Evolutionary conservation across 1,284 basidiomycete species (phyloP).

Genomic region (Mycosarcoma maydis): DNA sequence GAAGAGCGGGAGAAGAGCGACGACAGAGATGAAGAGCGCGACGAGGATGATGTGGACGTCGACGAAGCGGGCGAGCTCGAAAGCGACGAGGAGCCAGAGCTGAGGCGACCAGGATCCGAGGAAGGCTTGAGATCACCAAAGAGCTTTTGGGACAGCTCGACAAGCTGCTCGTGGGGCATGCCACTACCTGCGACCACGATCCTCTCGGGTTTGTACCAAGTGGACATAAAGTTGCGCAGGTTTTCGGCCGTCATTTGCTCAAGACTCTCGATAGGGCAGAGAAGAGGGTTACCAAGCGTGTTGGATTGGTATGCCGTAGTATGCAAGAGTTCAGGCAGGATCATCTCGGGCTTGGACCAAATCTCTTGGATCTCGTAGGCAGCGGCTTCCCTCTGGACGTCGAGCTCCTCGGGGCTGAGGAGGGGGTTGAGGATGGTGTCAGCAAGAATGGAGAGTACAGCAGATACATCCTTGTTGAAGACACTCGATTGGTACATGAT

Average conservation of each 20-base stretch:
- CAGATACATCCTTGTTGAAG: slow-evolving; percentile 83
- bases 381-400: slow-evolving; percentile 84
- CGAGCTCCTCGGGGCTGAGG: slow-evolving; percentile 82
- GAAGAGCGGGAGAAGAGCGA: slow-evolving; percentile 71
- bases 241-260: slow-evolving; percentile 75
- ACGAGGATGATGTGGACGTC: slow-evolving; percentile 33
- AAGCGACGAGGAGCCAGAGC: slow-evolving; percentile 16
- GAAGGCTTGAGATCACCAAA: slow-evolving; percentile 74
- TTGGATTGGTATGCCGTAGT: slow-evolving; percentile 81
- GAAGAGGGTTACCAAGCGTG: slow-evolving; percentile 86
- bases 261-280: slow-evolving; percentile 87
- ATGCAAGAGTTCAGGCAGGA: slow-evolving; percentile 92
- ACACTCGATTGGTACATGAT: slow-evolving; percentile 99
- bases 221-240: slow-evolving; percentile 76
- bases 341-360: slow-evolving; percentile 87
- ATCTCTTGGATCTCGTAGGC: slow-evolving; percentile 93
- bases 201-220: slow-evolving; percentile 90
- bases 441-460: slow-evolving; percentile 86
- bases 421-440: slow-evolving; percentile 87
- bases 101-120: slow-evolving; percentile 10
- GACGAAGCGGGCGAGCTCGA: slow-evolving; percentile 35
- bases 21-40: slow-evolving; percentile 66
- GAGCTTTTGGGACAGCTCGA: slow-evolving; percentile 82
- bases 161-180: slow-evolving; percentile 86
- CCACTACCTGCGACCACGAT: slow-evolving; percentile 95